Evolutionary conservation across 306 rosid species (phyloP).

Genomic region (Sechiopsis laciniata): DNA sequence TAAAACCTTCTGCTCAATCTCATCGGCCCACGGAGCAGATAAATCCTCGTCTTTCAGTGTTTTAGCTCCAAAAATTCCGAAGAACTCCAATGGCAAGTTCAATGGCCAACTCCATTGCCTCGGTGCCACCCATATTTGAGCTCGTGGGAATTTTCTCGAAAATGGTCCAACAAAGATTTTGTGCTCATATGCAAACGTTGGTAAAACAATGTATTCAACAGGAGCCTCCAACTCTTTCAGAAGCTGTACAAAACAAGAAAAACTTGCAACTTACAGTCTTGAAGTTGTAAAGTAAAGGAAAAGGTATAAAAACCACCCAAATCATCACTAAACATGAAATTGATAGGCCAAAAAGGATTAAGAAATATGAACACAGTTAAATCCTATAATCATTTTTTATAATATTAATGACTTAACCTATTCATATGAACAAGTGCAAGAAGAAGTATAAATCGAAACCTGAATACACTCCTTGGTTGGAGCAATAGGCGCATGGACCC

Average conservation of each 20-base stretch:
- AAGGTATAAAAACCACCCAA: no score
- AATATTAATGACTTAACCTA: no score
- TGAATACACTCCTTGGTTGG: constrained; percentile 96
- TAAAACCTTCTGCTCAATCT: constrained; percentile 77
- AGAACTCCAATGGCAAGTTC: constrained; percentile 82
- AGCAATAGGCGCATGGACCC: constrained; percentile 97
- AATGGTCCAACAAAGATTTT: constrained; percentile 93
- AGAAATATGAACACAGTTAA: background rate
- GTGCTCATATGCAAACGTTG: constrained; percentile 95
- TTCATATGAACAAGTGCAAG: background rate
- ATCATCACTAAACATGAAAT: no score
- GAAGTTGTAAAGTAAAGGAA: no score
- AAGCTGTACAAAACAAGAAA: constrained; percentile 52
- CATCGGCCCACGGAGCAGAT: constrained; percentile 76
- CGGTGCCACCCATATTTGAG: constrained; percentile 93
- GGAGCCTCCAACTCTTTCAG: constrained; percentile 81
- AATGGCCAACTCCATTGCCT: constrained; percentile 99
- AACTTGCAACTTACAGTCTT: no score
- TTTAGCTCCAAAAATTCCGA: constrained; percentile 75
- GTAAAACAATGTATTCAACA: constrained; percentile 76
- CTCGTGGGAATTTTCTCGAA: constrained; percentile 80
- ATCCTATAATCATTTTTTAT: background rate
- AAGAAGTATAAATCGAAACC: constrained; percentile 38
- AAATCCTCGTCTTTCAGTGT: constrained; percentile 62
- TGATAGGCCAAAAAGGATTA: no score